Evolutionary conservation across 2,329 filamentous ascomycete species (phyloP), one percentile per base, ranked within the genome.

Genomic region (Claviceps pazoutovae): DNA sequence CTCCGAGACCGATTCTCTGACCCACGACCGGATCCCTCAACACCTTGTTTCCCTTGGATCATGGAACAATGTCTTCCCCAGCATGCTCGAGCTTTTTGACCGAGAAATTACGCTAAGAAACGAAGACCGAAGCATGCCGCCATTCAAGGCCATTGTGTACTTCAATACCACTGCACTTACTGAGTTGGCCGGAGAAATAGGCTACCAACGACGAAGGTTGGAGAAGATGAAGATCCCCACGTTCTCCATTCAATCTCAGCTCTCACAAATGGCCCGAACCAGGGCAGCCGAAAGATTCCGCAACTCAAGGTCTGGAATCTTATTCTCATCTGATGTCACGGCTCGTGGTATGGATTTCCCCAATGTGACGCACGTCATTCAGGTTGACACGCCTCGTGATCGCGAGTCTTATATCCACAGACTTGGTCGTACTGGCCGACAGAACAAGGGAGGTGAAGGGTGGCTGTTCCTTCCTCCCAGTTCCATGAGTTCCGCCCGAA

Each of bases 81-180:
- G 84, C 2, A 65, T 97, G 19, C 74, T 93, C 51, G 90, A 97
- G 67, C 75, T 96, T 49, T 71, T 83, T 46, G 71, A 82, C 51
- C 75, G 77, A 38, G 81, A 85, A 59, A 66, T 74, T 68, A 71
- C 23, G 64, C 69, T 11, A 4, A 34, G 30, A 19, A 60, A 57
- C 2, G 61, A 66, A 56, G 69, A 73, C 56, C 66, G 60, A 2
- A 64, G 66, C 4, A 60, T 55, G 3, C 66, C 66, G 16, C 86
- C 88, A 0, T 96, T 97, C 78, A 98, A 98, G 75, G 88, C 88
- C n/a, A 94, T 98, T 54, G 73, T 95, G 43, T 98, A 95, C 71
- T 84, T 91, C 65, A 86, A 86, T 60, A 88, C 85, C 21, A 94
- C 86, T 1, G 78, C 79, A 23, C 76, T 85, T 56, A 86, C 89